Conservation (phyloP, 1,139 yeast genomes). For the Pichia sp. region DNA sequence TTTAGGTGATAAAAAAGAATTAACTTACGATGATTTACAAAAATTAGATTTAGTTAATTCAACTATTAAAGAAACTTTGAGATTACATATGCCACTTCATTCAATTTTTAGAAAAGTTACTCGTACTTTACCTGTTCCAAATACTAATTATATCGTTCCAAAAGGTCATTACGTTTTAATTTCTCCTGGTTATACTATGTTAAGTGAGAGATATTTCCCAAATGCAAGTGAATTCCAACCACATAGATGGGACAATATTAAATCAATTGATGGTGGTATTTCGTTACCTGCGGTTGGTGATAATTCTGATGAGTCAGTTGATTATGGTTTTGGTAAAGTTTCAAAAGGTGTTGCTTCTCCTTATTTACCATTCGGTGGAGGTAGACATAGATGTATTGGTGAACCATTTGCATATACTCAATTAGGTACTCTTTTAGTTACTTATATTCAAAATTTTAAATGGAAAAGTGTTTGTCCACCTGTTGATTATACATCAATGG, state of each 20-base stretch:
- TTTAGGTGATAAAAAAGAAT: conserved; percentile 45
- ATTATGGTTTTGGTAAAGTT: conserved; percentile 93
- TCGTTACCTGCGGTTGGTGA: conserved; percentile 20
- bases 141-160: conserved; percentile 77
- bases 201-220: conserved; percentile 72
- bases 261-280: conserved; percentile 35
- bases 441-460: conserved; percentile 67
- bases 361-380: conserved; percentile 97
- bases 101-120: conserved; percentile 90
- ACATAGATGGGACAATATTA: conserved; percentile 71
- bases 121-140: conserved; percentile 73
- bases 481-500: conserved; percentile 89
- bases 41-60: conserved; percentile 77
- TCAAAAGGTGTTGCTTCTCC: conserved; percentile 95
- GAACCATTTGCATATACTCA: conserved; percentile 97
- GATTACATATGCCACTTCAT: conserved; percentile 95
- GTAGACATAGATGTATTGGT: conserved; percentile 99
- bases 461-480: conserved; percentile 70
- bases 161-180: conserved; percentile 84
- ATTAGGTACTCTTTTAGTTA: conserved; percentile 76
- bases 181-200: conserved; percentile 88
- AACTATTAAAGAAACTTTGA: conserved; percentile 83
- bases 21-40: conserved; percentile 78
- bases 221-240: conserved; percentile 68
- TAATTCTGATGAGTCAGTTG: conserved; percentile 57